Evolutionary conservation across 2,329 filamentous ascomycete genomes (phyloP).

Genomic region (Alternaria tenuissima): DNA sequence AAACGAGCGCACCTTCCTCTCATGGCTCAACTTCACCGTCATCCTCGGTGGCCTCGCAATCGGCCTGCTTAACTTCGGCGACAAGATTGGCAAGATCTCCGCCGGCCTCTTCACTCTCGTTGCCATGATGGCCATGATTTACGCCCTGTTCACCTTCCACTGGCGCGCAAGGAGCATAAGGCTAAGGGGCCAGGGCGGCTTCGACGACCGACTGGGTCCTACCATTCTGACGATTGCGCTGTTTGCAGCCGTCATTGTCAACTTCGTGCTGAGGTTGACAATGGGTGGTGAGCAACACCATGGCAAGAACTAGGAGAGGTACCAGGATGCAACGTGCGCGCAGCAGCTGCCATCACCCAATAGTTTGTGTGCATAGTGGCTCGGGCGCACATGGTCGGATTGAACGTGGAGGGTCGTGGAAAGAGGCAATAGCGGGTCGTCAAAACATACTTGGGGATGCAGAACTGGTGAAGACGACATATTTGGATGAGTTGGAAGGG

Average conservation of each 20-base stretch:
- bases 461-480: not conserved
- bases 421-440: not conserved
- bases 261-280: slow-evolving; percentile 76
- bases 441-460: not conserved
- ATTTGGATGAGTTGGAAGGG: not conserved
- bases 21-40: slow-evolving; percentile 99
- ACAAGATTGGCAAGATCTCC: slow-evolving; percentile 90
- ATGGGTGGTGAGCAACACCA: slow-evolving; percentile 27
- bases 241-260: slow-evolving; percentile 89
- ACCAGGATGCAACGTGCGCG: not conserved
- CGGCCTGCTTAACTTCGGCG: slow-evolving; percentile 97
- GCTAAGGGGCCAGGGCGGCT: slow-evolving; percentile 89
- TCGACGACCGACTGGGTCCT: slow-evolving; percentile 94
- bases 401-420: not conserved
- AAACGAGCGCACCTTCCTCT: slow-evolving; percentile 98
- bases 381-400: not conserved
- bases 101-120: slow-evolving; percentile 94
- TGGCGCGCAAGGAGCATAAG: slow-evolving; percentile 96
- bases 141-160: slow-evolving; percentile 93
- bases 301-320: slow-evolving; percentile 13
- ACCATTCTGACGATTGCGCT: slow-evolving; percentile 88
- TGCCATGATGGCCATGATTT: slow-evolving; percentile 93
- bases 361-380: not conserved
- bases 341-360: not conserved
- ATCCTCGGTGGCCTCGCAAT: slow-evolving; percentile 96